Base-by-base conservation (phyloP, 495 filamentous ascomycete genomes). In the Penicillium goetzii region DNA sequence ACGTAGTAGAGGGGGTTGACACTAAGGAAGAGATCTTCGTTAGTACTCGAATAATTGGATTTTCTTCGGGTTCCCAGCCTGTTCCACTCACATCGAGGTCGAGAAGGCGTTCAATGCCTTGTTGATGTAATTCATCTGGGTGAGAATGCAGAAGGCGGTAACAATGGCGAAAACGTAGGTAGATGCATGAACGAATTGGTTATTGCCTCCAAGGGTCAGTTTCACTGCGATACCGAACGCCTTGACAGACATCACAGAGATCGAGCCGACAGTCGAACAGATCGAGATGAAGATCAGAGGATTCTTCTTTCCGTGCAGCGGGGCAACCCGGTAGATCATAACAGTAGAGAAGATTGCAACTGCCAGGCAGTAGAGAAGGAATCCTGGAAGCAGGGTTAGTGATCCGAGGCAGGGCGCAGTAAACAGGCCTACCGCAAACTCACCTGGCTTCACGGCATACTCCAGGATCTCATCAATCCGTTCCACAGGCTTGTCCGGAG, bases 71-170 rank as follows among this genome's bases (percentile, higher is more conserved):
- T 15, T 40, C 52, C 40, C 17, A 23, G 49, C 4, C 43, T 26
- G 36, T 14, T 41, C 51, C 15, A 79, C 89, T 77, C 86, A 97
- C 94, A 99, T 92, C 58, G 92, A 93, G 28, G 96, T 97, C 17
- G 92, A 92, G 79, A 97, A 99, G 71, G 96, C 92, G 77, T 91
- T 96, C 66, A 99, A 82, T 32, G 95, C 95, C 77, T 99, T 99
- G 82, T 99, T 99, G 76, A 99, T 96, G 76, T 98, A 99, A 78
- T 98, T 98, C 96, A 99, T 97, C 80, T 99, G 95, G 21, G 92
- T 97, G 55, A 98, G 76, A 74, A 98, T 98, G 79, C 95, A 98
- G 63, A 97, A 92, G 3, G 80, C 84, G 0, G 92, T 93, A 41
- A 98, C 88, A 68, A 99, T 97, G 70, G 90, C 87, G 72, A 99